These are phyloP conservation scores for Peniophora sp. DNA, from an alignment of 1,284 basidiomycete species.

Conservation along the genomic window DNA sequence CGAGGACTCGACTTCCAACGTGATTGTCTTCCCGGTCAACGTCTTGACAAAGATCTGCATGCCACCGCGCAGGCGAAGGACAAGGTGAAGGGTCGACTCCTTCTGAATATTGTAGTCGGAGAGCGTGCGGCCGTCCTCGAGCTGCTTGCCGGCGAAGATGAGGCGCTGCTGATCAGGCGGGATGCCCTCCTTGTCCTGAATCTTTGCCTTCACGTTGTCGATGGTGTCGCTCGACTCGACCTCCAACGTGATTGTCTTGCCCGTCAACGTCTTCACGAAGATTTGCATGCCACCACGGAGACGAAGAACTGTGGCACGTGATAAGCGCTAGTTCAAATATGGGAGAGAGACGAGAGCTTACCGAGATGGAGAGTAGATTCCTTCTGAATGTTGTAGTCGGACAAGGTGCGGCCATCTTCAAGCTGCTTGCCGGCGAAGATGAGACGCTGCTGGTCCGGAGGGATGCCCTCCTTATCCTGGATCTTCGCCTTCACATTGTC, in stretches of 20 bases:
- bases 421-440: conserved; percentile 85
- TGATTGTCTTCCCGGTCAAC: conserved; percentile 76
- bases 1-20: conserved; percentile 69
- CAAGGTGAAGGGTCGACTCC: conserved; percentile 55
- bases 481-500: conserved; percentile 85
- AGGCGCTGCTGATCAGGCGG: conserved; percentile 81
- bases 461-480: conserved; percentile 78
- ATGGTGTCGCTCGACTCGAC: conserved; percentile 88
- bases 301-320: conserved; percentile 45
- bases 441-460: conserved; percentile 73
- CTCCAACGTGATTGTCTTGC: conserved; percentile 83
- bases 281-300: conserved; percentile 71
- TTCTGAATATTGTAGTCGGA: conserved; percentile 78
- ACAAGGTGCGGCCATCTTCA: conserved; percentile 77
- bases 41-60: conserved; percentile 69
- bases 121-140: conserved; percentile 70
- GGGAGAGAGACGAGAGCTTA: conserved; percentile 12
- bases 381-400: conserved; percentile 75
- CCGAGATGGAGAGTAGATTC: conserved; percentile 63
- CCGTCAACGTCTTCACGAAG: conserved; percentile 73
- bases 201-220: conserved; percentile 83
- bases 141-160: conserved; percentile 80
- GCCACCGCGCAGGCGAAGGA: conserved; percentile 42
- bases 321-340: neutral
- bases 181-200: conserved; percentile 80